Base-by-base conservation (phyloP, 768 basidiomycete species). In the Leccinum rimulosum region DNA sequence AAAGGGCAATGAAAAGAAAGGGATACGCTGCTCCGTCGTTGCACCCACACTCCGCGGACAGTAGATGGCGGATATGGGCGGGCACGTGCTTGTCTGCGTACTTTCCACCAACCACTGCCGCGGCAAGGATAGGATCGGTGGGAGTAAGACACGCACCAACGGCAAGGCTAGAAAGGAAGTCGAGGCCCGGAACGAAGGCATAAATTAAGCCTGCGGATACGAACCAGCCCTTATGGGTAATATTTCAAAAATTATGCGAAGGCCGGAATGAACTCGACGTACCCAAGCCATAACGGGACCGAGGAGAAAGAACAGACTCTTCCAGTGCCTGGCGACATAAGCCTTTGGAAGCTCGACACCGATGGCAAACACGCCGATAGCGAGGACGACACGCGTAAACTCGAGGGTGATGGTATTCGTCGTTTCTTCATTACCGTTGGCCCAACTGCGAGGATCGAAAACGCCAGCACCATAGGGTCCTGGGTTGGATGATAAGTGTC, bases 1-100 rank as follows among this genome's bases (percentile, higher is more conserved):
- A 98, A 4, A 99, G 79, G 0, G 96, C 84, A 58, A 99, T 81
- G 70, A 85, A 95, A 30, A 98, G 79, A 73, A 98, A 98, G 0
- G 95, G 95, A 73, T 95, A 97, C 0, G 95, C 94, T 0, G 96
- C 96, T 35, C 97, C 97, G 61, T 99, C 97, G 71, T 98, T 99
- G 68, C 93, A 93, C 8, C 93, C 96, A 57, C 86, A 88, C 75
- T 98, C 96, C 27, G 80, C 80, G 8, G 87, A 79, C 17, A 89
- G 76, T 55, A 89, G 70, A 64, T 81, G 82, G 33, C 82, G 86
- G 45, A 93, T 77, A 68, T 93, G 91, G 1, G 88, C 86, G 2
- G 91, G 92, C 25, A 98, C 96, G 68, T 98, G 96, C 71, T 98
- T 97, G 73, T 98, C 91, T 3, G 97, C 97, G 76, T 93, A 99